phyloP scores from a whole-genome alignment of 495 filamentous ascomycete species.

The Lasiosphaeris hirsuta region DNA sequence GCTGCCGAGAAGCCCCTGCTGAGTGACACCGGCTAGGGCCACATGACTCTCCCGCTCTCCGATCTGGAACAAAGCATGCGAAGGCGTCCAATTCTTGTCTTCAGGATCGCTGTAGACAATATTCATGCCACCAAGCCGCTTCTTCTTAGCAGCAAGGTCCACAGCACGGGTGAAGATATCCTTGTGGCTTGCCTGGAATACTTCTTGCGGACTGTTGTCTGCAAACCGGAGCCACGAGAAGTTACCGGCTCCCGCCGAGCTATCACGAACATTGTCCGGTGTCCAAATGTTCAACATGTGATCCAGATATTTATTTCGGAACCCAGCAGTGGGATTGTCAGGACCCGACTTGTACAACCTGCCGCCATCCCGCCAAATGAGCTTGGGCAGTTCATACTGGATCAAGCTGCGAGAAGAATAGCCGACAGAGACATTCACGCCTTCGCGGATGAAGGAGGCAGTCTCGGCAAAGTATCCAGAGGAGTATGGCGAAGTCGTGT shows the following conservation, averaged over 20 bases:
- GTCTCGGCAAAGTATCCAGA: conserved; percentile 86
- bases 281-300: conserved; percentile 88
- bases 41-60: conserved; percentile 63
- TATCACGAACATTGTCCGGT: conserved; percentile 68
- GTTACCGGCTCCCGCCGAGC: conserved; percentile 51
- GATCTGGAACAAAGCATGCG: conserved; percentile 78
- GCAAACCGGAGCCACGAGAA: conserved; percentile 93
- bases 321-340: conserved; percentile 72
- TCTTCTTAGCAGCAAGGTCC: conserved; percentile 48
- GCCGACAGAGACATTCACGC: conserved; percentile 68
- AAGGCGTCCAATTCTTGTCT: conserved; percentile 60
- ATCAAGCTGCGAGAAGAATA: conserved; percentile 89
- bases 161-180: conserved; percentile 59
- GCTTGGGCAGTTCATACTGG: conserved; percentile 73
- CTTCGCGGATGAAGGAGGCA: conserved; percentile 89
- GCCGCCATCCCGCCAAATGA: conserved; percentile 73
- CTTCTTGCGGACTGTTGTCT: conserved; percentile 71
- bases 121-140: conserved; percentile 46
- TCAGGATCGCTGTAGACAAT: conserved; percentile 43
- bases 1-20: conserved; percentile 66
- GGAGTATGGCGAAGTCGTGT: conserved; percentile 82
- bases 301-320: conserved; percentile 65
- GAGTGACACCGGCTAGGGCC: conserved; percentile 66
- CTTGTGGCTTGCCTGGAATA: conserved; percentile 57
- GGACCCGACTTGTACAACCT: conserved; percentile 72